Conservation (phyloP, 106 monocot genomes). For the Allium fistulosum region DNA sequence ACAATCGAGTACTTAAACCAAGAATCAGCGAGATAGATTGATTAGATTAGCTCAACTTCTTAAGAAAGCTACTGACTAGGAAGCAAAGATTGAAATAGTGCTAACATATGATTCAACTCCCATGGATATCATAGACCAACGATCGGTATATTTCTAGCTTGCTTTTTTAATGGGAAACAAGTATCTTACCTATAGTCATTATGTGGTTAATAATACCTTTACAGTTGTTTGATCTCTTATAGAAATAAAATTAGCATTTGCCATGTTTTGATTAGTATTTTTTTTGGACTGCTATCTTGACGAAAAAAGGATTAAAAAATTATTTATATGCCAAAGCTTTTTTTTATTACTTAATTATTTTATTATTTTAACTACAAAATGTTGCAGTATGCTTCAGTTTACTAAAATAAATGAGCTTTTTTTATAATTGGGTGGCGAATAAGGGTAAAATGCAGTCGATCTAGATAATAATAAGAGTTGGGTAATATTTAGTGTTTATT, state of each 20-base stretch:
- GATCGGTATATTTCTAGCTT: conserved; percentile 41
- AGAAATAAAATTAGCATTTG: neutral
- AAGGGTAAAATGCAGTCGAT: too few relatives aligned
- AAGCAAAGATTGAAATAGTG: conserved; percentile 71
- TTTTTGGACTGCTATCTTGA: neutral
- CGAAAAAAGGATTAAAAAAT: neutral
- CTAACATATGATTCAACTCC: conserved; percentile 45
- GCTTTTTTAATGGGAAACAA: neutral
- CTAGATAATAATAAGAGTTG: too few relatives aligned
- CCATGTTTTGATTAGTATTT: neutral
- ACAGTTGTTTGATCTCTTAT: neutral
- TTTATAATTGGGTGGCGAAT: too few relatives aligned
- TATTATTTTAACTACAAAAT: too few relatives aligned
- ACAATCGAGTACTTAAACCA: conserved; percentile 74
- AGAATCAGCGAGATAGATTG: conserved; percentile 73
- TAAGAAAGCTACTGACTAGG: conserved; percentile 84
- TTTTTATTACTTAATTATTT: too few relatives aligned
- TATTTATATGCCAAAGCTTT: neutral
- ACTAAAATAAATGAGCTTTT: neutral
- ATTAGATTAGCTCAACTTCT: conserved; percentile 80
- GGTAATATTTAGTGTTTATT: too few relatives aligned
- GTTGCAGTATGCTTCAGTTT: neutral
- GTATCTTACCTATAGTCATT: neutral
- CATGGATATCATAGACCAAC: conserved; percentile 65
- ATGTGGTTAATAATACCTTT: neutral